Evolutionary conservation across 768 basidiomycete genomes (phyloP), one percentile per base, ranked within the genome.

Genomic region (Tulasnella sp.): DNA sequence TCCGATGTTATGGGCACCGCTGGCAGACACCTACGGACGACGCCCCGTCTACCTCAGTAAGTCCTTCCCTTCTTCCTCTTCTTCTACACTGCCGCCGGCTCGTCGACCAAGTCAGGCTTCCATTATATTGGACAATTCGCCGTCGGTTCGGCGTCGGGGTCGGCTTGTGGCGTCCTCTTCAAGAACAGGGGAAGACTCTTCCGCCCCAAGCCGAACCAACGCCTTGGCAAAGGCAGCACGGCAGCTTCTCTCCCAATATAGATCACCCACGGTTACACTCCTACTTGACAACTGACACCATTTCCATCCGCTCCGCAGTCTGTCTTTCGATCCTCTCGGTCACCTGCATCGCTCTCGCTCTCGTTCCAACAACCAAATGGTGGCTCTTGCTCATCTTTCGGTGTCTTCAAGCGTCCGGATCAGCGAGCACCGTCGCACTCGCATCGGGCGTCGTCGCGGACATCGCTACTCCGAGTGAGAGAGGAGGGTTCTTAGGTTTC

Each of bases 381-480:
- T 94, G 90, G 91, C 80, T 92, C 5, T 81, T 94, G 12, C 84
- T 94, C 81, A 75, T 94, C 17, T 83, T 95, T n/a, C 86, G 93
- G 29, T 91, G 89, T 73, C 41, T 94, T 2, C 92, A 94, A 81
- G 88, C 90, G 1, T 84, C 88, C 2, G 92, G 92, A 1, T 91
- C 89, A 2, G 90, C 91, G 0, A 90, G 90, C 72, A 91, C 90
- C 0, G 83, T 92, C 74, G 90, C 90, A 0, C 81, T 93, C 26
- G 90, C 89, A 68, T 87, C 89, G 39, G 93, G 93, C 5, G 87
- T 91, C 6, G 85, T 95, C 71, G 87, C 87, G 1, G 93, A 95
- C 77, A 89, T 95, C 34, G 85, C 90, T 5, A 84, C 84, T 1
- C 87, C 86, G 0, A 83, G 85, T 41, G 91, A 94, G 79, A 82